Conservation (phyloP, 495 filamentous ascomycete species). For the Aspergillus coremiiformis region DNA sequence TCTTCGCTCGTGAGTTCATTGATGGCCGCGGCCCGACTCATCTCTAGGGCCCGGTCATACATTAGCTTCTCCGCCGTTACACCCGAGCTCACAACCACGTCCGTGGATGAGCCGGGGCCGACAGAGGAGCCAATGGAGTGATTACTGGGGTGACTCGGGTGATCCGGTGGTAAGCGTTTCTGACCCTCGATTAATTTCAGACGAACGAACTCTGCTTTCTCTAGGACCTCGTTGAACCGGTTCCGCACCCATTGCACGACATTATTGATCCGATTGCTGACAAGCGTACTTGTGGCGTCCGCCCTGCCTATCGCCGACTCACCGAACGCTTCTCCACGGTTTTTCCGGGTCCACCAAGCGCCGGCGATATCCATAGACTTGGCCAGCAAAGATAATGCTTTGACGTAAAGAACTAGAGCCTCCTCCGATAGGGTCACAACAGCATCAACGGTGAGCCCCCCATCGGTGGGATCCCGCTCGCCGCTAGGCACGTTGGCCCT, state of each 20-base stretch:
- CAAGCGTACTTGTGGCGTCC: constrained; percentile 42
- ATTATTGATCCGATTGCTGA: constrained; percentile 76
- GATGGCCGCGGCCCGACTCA: constrained; percentile 89
- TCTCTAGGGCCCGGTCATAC: constrained; percentile 95
- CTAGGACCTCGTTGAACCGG: constrained; percentile 92
- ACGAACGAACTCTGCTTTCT: constrained; percentile 88
- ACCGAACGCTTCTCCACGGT: constrained; percentile 52
- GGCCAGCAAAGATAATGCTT: constrained; percentile 77
- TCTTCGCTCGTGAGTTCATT: constrained; percentile 92
- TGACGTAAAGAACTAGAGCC: constrained; percentile 91
- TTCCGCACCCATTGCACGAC: constrained; percentile 90
- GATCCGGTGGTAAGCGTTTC: constrained; percentile 70
- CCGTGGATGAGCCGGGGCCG: constrained; percentile 48
- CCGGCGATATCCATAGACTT: constrained; percentile 97
- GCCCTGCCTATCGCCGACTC: constrained; percentile 36
- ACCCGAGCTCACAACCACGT: constrained; percentile 62
- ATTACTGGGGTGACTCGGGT: constrained; percentile 80
- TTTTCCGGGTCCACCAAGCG: constrained; percentile 81
- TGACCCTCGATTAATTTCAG: constrained; percentile 83
- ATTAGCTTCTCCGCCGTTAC: constrained; percentile 94
- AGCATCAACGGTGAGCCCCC: constrained; percentile 70
- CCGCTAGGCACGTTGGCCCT: constrained; percentile 27
- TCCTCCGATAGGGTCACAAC: constrained; percentile 85
- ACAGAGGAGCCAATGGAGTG: constrained; percentile 45
- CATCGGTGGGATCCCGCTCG: constrained; percentile 30